A percentile compares a stretch with the other conserved stretches of the same genome.
Conservation (phyloP, 2,329 filamentous ascomycete species). For the Myriosclerotinia scirpicola region DNA sequence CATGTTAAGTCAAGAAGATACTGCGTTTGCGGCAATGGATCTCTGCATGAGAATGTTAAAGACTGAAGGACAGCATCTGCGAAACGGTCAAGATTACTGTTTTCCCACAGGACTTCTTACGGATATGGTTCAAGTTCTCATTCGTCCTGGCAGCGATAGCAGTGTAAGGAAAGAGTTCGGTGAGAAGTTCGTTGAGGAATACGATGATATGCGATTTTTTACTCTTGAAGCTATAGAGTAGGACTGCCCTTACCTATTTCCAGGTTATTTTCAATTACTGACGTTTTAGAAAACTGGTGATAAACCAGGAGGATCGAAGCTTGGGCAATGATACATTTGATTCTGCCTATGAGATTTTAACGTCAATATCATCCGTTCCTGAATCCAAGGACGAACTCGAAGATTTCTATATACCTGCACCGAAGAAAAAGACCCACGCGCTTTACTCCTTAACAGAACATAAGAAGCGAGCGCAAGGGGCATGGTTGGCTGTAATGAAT, state of each 20-base stretch:
- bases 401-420: conserved; percentile 65
- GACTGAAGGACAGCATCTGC: conserved; percentile 66
- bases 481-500: conserved; percentile 78
- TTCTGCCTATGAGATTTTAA: conserved; percentile 61
- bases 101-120: conserved; percentile 70
- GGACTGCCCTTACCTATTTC: conserved; percentile 39
- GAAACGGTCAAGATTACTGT: conserved; percentile 60
- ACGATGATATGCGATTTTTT: conserved; percentile 82
- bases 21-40: conserved; percentile 71
- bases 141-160: conserved; percentile 57
- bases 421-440: conserved; percentile 66
- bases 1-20: conserved; percentile 60
- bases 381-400: conserved; percentile 64
- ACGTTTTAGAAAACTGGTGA: conserved; percentile 41
- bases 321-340: conserved; percentile 46
- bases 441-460: conserved; percentile 67
- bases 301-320: conserved; percentile 36
- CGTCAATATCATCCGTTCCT: conserved; percentile 69
- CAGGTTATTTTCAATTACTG: conserved; percentile 26
- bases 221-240: conserved; percentile 75
- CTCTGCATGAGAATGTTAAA: conserved; percentile 83
- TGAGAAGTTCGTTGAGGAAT: conserved; percentile 74
- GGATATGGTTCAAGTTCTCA: conserved; percentile 61
- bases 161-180: conserved; percentile 70
- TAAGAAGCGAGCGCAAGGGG: conserved; percentile 78